Base-by-base conservation (phyloP, 805 yeast genomes). In the Yamadazyma olivae region DNA sequence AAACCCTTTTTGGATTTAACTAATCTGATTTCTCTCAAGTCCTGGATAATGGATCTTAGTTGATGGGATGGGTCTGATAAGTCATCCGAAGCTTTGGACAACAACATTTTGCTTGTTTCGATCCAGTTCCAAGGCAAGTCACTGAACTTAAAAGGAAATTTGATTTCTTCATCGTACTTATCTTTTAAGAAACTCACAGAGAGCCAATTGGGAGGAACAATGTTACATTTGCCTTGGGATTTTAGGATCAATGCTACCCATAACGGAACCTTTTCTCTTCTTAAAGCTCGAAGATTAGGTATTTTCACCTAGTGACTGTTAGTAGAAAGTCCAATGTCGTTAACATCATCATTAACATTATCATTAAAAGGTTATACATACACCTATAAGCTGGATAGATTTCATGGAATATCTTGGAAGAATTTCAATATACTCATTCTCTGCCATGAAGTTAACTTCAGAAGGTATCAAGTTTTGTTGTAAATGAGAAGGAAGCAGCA, bases 201-300 rank as follows among this genome's bases (percentile, higher is more conserved):
- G 7, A 93, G 68, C 99, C 99, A 93, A 1, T 66, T 71, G 0
- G 99, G 99, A 10, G 89, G 82, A 6, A 87, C 79, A 3, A 93
- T 79, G 43, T 81, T 83, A 59, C 97, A 88, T 50, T 89, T 82
- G 31, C 80, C 82, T 56, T 93, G 98, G 31, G 81, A 79, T 51
- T 87, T 88, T 33, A 93, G 64, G 15, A 90, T 63, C 6, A 90
- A 54, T 0, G 97, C 98, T 15, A 86, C 65, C 98, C 98, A 93
- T 2, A 91, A 44, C 0, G 96, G 95, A 0, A 93, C 79, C 31
- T 74, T 67, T 14, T 72, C 74, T 35, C 90, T 70, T 41, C 82
- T 74, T 74, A 84, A 71, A 0, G 95, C 87, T 30, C 74, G 58
- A 23, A 87, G 60, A 6, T 69, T 63, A 0, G 91, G 89, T 19